These are phyloP conservation scores for Inonotus obliquus DNA, from an alignment of 1,284 basidiomycete genomes.

Conservation along the genomic window DNA sequence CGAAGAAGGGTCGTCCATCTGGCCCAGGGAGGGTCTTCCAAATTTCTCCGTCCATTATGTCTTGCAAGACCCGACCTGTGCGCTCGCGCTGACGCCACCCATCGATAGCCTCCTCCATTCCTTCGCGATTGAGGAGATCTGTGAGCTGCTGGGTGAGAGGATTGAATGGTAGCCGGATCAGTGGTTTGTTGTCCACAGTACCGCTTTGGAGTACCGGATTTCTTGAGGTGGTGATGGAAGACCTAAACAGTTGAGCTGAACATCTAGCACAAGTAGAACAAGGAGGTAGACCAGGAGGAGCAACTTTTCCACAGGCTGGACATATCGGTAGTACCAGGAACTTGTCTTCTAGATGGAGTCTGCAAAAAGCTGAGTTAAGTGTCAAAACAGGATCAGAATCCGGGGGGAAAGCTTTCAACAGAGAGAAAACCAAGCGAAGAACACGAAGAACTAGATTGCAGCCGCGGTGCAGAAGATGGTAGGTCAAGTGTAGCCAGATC, in stretches of 20 bases:
- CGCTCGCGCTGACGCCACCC: not conserved
- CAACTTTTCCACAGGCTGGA: not conserved
- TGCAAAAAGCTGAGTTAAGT: not conserved
- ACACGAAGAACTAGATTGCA: constrained; percentile 8
- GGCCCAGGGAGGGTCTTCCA: constrained; percentile 15
- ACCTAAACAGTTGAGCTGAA: not conserved
- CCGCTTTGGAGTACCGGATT: not conserved
- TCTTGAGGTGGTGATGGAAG: not conserved
- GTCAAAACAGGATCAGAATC: not conserved
- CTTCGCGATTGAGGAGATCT: constrained; percentile 3
- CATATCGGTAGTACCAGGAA: not conserved
- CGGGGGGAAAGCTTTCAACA: not conserved
- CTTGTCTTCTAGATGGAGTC: not conserved
- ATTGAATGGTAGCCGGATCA: not conserved
- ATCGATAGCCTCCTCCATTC: constrained; percentile 13
- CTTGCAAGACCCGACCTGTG: not conserved
- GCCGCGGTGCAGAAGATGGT: constrained; percentile 4
- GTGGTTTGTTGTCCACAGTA: not conserved
- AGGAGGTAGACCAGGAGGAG: not conserved
- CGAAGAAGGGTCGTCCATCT: constrained; percentile 19
- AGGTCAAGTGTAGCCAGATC: not conserved
- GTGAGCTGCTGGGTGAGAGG: constrained; percentile 1
- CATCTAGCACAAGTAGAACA: not conserved
- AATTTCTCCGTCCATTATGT: constrained; percentile 15
- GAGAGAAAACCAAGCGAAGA: not conserved